Conservation (phyloP, 495 filamentous ascomycete species). For the Xylaria cubensis region DNA sequence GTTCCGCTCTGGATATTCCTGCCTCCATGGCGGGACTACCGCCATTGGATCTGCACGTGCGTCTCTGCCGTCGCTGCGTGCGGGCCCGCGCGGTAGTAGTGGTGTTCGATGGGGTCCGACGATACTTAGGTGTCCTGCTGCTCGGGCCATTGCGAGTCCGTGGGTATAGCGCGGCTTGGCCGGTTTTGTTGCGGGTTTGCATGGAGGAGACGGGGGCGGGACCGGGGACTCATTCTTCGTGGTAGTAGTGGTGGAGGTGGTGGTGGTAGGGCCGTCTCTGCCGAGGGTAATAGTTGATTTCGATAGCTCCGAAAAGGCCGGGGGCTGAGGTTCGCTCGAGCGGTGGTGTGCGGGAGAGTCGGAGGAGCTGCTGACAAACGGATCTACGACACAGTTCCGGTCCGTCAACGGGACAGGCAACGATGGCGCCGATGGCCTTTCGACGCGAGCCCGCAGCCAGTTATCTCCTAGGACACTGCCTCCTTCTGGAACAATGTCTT, state of each 20-base stretch:
- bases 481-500: not conserved
- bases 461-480: not conserved
- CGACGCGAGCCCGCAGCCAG: not conserved
- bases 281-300: not conserved
- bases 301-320: not conserved
- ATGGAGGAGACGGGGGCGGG: too few species aligned
- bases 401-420: not conserved
- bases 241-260: not conserved
- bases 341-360: not conserved
- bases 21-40: not conserved
- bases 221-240: not conserved
- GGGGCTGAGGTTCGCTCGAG: not conserved
- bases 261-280: not conserved
- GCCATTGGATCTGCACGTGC: not conserved
- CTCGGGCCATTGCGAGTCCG: not conserved
- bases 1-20: not conserved
- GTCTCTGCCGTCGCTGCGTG: not conserved
- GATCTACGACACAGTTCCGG: not conserved
- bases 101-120: not conserved
- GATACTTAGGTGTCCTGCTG: not conserved
- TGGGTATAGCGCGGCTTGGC: not conserved
- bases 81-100: not conserved
- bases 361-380: not conserved
- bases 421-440: not conserved
- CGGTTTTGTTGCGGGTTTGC: not conserved